These are phyloP conservation scores for Corylus americana DNA, from an alignment of 306 rosid species.

Conservation along the genomic window DNA sequence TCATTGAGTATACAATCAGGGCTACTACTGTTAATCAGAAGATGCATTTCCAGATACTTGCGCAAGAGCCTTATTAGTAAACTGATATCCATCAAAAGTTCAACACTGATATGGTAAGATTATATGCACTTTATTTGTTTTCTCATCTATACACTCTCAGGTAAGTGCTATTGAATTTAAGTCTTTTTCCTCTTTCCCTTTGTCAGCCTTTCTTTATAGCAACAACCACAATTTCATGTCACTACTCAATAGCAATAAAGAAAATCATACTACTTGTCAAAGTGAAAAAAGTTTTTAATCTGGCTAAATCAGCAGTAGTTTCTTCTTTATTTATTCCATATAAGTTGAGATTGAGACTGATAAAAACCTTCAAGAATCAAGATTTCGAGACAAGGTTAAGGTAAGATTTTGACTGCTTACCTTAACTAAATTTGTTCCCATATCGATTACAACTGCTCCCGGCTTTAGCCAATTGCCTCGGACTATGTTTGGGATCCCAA, in stretches of 20 bases:
- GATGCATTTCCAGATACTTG: not conserved
- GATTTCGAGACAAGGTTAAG: not conserved
- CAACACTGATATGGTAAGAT: not conserved
- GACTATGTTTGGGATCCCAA: slow-evolving; percentile 48
- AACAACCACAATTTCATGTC: not conserved
- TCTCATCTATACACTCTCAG: not conserved
- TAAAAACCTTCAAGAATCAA: not conserved
- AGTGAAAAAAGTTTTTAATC: not conserved
- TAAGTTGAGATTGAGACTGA: not conserved
- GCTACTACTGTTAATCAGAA: not conserved
- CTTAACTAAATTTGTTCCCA: slow-evolving; percentile 53
- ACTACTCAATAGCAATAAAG: not conserved
- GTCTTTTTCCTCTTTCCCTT: not conserved
- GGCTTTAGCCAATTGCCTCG: slow-evolving; percentile 52
- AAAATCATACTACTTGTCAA: not conserved
- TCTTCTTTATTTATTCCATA: not conserved
- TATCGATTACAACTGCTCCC: slow-evolving; percentile 57
- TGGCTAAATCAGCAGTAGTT: not conserved
- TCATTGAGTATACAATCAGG: not conserved
- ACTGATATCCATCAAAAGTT: not conserved
- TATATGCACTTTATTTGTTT: not conserved
- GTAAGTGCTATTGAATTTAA: not conserved
- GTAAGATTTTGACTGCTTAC: slow-evolving; percentile 12
- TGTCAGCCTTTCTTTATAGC: not conserved
- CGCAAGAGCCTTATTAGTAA: not conserved